phyloP scores from a whole-genome alignment of 2,329 filamentous ascomycete genomes.

The Trichoderma asperellum region DNA sequence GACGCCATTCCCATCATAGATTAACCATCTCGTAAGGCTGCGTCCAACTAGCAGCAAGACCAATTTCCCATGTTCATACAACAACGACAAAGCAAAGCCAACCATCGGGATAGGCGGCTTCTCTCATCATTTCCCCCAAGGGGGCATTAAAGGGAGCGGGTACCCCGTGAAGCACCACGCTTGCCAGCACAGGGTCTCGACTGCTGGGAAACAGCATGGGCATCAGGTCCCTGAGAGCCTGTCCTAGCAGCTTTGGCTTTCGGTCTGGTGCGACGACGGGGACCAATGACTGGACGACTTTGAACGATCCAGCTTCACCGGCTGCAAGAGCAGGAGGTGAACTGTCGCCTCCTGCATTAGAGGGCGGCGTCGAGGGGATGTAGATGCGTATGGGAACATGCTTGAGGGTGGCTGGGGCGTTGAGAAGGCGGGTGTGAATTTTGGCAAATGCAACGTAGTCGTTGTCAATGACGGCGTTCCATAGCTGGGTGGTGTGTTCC shows the following conservation, averaged over 20 bases:
- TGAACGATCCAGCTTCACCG: conserved; percentile 58
- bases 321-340: conserved; percentile 35
- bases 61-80: conserved; percentile 56
- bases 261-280: conserved; percentile 49
- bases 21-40: background rate
- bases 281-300: conserved; percentile 76
- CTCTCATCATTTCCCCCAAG: conserved; percentile 80
- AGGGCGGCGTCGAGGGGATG: conserved; percentile 66
- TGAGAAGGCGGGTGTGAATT: conserved; percentile 77
- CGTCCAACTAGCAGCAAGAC: background rate
- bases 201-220: conserved; percentile 86
- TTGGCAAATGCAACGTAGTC: conserved; percentile 73
- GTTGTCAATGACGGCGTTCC: conserved; percentile 78
- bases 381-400: conserved; percentile 90
- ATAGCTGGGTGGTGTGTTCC: conserved; percentile 79
- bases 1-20: conserved; percentile 10
- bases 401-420: conserved; percentile 72
- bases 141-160: conserved; percentile 78
- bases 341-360: conserved; percentile 39
- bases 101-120: conserved; percentile 86
- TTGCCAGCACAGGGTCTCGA: conserved; percentile 80
- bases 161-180: conserved; percentile 83
- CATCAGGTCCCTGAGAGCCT: conserved; percentile 73
- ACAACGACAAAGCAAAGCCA: conserved; percentile 84
- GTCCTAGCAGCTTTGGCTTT: conserved; percentile 65